Evolutionary conservation across 352 stramenopile genomes (phyloP).

Genomic region (Globisporangium sylvaticum): DNA sequence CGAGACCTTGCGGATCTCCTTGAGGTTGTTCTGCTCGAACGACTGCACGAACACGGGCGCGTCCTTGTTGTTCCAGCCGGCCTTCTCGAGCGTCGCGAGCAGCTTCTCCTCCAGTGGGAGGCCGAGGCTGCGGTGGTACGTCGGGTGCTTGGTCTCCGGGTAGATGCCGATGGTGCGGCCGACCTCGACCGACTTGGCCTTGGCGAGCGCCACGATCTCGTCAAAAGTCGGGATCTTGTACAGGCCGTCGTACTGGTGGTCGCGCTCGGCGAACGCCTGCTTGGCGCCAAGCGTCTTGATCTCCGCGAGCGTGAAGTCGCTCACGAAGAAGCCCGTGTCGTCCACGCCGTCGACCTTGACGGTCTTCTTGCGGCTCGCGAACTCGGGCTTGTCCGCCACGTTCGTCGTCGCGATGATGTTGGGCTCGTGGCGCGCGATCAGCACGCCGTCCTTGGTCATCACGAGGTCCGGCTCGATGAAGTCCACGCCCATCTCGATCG

Average conservation of each 20-base stretch:
- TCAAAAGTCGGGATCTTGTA: slow-evolving; percentile 88
- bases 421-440: slow-evolving; percentile 84
- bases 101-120: slow-evolving; percentile 78
- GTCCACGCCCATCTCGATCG: slow-evolving; percentile 87
- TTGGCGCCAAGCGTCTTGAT: slow-evolving; percentile 83
- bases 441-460: slow-evolving; percentile 73
- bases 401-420: slow-evolving; percentile 90
- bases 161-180: slow-evolving; percentile 80
- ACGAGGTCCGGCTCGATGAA: slow-evolving; percentile 92
- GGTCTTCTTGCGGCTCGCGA: slow-evolving; percentile 55
- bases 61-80: slow-evolving; percentile 62
- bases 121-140: slow-evolving; percentile 59
- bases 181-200: slow-evolving; percentile 54
- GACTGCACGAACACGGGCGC: slow-evolving; percentile 72
- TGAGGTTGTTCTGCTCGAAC: slow-evolving; percentile 75
- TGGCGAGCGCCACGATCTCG: slow-evolving; percentile 83
- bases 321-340: slow-evolving; percentile 80
- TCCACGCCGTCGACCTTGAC: slow-evolving; percentile 53
- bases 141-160: slow-evolving; percentile 86
- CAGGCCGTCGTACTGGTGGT: slow-evolving; percentile 77
- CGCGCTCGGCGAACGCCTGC: slow-evolving; percentile 74
- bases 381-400: slow-evolving; percentile 71
- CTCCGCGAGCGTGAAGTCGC: slow-evolving; percentile 90
- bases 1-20: slow-evolving; percentile 55
- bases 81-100: slow-evolving; percentile 59